These are phyloP conservation scores for Aspergillus udagawae DNA, from an alignment of 2,329 filamentous ascomycete genomes.

Conservation along the genomic window DNA sequence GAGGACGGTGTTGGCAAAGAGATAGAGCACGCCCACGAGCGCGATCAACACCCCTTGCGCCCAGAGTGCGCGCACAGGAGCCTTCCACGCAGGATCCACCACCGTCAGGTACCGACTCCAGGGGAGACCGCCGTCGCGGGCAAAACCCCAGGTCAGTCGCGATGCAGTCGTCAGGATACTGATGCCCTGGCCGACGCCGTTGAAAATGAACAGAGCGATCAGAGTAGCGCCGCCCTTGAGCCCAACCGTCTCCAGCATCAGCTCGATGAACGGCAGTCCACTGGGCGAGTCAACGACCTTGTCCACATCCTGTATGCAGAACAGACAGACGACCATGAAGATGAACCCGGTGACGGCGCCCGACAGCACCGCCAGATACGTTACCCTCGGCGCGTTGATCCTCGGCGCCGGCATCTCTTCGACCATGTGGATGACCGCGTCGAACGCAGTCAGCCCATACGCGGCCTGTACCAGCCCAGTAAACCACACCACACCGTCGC, in stretches of 20 bases:
- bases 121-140: constrained; percentile 49
- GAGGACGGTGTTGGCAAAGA: constrained; percentile 52
- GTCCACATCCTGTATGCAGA: constrained; percentile 48
- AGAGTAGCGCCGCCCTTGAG: constrained; percentile 44
- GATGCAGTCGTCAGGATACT: constrained; percentile 51
- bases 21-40: constrained; percentile 53
- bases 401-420: constrained; percentile 54
- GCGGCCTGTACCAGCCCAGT: constrained; percentile 55
- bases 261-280: constrained; percentile 49
- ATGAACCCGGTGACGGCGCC: constrained; percentile 49
- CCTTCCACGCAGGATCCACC: constrained; percentile 49
- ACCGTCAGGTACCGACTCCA: constrained; percentile 45
- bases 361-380: constrained; percentile 51
- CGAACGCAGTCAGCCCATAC: constrained; percentile 56
- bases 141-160: constrained; percentile 53
- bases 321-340: constrained; percentile 52
- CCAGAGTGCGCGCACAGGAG: constrained; percentile 51
- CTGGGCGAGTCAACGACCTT: constrained; percentile 36
- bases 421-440: constrained; percentile 57
- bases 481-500: constrained; percentile 55
- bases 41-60: constrained; percentile 47
- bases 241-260: constrained; percentile 41
- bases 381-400: constrained; percentile 49
- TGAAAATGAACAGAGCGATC: constrained; percentile 55
- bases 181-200: constrained; percentile 52